A percentile compares a stretch with the other conserved stretches of the same genome.
phyloP scores from a whole-genome alignment of 1,284 basidiomycete genomes.

The Trametes hirsuta region DNA sequence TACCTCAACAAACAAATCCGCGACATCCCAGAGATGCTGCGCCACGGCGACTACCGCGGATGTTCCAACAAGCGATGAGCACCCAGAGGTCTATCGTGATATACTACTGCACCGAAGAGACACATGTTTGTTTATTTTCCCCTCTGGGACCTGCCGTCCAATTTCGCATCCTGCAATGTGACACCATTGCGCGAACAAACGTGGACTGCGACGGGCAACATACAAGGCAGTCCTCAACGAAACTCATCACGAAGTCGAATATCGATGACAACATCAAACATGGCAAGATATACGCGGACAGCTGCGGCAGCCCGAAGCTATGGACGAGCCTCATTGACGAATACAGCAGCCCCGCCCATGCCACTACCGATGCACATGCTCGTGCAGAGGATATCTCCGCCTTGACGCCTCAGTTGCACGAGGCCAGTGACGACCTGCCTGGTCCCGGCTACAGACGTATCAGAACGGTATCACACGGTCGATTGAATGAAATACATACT shows the following conservation, averaged over 20 bases:
- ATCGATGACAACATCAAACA: no score
- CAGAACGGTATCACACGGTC: neutral
- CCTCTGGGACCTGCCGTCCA: neutral
- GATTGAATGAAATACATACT: conserved; percentile 50
- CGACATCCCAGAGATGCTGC: no score
- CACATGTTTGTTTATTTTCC: no score
- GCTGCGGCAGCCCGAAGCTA: neutral
- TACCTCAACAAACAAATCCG: no score
- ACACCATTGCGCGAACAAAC: neutral
- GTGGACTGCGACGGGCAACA: no score
- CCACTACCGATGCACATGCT: conserved; percentile 91
- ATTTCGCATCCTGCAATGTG: neutral
- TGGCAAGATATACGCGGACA: no score
- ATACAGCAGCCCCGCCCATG: conserved; percentile 85
- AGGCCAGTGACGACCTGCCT: conserved; percentile 88
- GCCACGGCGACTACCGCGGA: no score
- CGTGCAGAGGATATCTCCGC: conserved; percentile 71
- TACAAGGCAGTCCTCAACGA: no score
- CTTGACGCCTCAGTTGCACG: conserved; percentile 72
- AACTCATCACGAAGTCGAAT: no score
- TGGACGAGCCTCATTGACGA: conserved; percentile 69
- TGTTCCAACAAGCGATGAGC: no score
- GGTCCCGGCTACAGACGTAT: conserved; percentile 32
- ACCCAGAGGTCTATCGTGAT: no score
- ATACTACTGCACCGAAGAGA: no score